These are phyloP conservation scores for Aspergillus fischeri DNA, from an alignment of 2,329 filamentous ascomycete genomes.

Conservation along the genomic window DNA sequence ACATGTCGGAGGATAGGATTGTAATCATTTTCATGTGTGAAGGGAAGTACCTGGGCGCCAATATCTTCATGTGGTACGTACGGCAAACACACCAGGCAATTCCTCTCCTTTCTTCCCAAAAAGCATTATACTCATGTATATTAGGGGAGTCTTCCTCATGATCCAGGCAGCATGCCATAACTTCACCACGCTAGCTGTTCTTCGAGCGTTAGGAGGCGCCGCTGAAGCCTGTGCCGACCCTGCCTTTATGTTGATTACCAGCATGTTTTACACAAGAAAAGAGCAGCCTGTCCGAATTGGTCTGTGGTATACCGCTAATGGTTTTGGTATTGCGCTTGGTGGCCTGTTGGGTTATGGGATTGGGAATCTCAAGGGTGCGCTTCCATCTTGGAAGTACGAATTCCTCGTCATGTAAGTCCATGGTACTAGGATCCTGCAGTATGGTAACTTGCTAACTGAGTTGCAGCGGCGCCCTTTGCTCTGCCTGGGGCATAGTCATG, in stretches of 20 bases:
- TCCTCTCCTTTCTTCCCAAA: neutral
- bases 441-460: neutral
- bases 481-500: constrained; percentile 57
- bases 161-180: constrained; percentile 52
- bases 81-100: neutral
- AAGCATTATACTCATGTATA: neutral
- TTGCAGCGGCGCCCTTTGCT: constrained; percentile 48
- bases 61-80: constrained; percentile 54
- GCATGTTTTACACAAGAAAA: constrained; percentile 61
- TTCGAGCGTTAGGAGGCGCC: constrained; percentile 55
- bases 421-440: neutral
- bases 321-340: constrained; percentile 56
- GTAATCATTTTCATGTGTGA: neutral
- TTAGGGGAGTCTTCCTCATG: constrained; percentile 48
- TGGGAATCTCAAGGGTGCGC: constrained; percentile 53
- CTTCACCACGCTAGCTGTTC: constrained; percentile 52
- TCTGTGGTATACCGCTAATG: constrained; percentile 58
- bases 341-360: constrained; percentile 57
- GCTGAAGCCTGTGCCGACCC: constrained; percentile 57
- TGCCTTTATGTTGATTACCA: constrained; percentile 60
- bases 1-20: neutral
- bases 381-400: constrained; percentile 63
- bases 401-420: constrained; percentile 57
- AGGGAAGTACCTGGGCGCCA: constrained; percentile 52
- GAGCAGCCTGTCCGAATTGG: constrained; percentile 61